phyloP scores from a whole-genome alignment of 2,329 filamentous ascomycete genomes.

The Thermomyces lanuginosus region DNA sequence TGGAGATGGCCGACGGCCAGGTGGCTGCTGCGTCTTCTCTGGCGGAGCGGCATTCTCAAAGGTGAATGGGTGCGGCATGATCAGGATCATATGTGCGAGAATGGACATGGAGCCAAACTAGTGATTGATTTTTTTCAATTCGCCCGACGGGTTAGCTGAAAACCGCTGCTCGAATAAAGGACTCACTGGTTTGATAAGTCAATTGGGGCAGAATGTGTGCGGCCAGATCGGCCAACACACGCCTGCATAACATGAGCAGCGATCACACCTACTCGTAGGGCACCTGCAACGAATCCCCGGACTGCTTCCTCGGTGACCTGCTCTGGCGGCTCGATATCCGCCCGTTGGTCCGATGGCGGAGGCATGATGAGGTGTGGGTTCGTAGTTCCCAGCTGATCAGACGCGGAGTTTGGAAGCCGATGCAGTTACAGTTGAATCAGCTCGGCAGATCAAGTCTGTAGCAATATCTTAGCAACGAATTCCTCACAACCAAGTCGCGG shows the following conservation, averaged over 20 bases:
- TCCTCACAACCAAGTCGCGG: too few relatives aligned
- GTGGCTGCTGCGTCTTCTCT: slow-evolving; percentile 9
- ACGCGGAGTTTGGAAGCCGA: too few relatives aligned
- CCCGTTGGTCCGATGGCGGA: slow-evolving; percentile 23
- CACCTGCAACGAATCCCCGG: slow-evolving; percentile 28
- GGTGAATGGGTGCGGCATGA: slow-evolving; percentile 26
- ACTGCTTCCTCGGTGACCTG: slow-evolving; percentile 26
- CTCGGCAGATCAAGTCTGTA: too few relatives aligned
- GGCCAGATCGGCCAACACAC: too few relatives aligned
- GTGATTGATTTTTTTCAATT: slow-evolving; percentile 1
- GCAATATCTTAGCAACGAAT: too few relatives aligned
- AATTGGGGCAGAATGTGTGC: too few relatives aligned
- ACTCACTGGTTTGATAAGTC: too few relatives aligned
- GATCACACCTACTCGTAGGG: slow-evolving; percentile 25
- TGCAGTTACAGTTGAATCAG: too few relatives aligned
- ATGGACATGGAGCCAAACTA: slow-evolving; percentile 32
- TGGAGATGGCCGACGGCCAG: slow-evolving; percentile 9
- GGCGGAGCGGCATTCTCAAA: slow-evolving; percentile 19
- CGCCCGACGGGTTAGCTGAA: slow-evolving; percentile 1
- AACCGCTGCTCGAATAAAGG: too few relatives aligned
- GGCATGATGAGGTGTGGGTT: slow-evolving; percentile 19
- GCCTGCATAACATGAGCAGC: too few relatives aligned
- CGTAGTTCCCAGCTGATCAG: too few relatives aligned
- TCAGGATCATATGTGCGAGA: slow-evolving; percentile 29
- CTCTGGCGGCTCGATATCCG: slow-evolving; percentile 25